Evolutionary conservation across 768 basidiomycete species (phyloP).

Genomic region (Mycena pura): DNA sequence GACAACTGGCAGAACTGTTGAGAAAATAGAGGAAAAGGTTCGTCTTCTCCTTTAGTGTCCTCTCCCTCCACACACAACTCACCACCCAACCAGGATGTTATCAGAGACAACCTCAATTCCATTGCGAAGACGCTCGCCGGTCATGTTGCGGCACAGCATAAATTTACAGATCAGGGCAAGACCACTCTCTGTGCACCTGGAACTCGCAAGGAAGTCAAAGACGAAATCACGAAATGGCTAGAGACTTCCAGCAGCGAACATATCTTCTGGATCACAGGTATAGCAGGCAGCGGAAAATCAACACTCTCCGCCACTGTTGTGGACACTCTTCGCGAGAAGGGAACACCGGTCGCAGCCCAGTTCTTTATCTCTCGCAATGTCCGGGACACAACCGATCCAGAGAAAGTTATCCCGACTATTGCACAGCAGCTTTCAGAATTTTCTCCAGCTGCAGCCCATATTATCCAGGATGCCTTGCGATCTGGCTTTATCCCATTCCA

Average conservation of each 20-base stretch:
- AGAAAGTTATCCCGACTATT: conserved; percentile 2
- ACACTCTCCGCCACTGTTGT: conserved; percentile 3
- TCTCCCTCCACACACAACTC: not conserved
- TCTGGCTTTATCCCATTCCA: not conserved
- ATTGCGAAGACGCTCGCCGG: not conserved
- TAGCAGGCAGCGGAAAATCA: conserved; percentile 9
- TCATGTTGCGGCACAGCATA: conserved; percentile 1
- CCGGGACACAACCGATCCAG: conserved; percentile 8
- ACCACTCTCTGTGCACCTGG: not conserved
- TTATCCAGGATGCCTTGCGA: not conserved
- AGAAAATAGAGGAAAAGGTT: not conserved
- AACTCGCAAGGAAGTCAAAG: conserved; percentile 2
- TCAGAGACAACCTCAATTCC: too few species aligned
- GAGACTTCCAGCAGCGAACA: not conserved
- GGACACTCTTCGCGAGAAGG: not conserved
- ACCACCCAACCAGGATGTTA: not conserved
- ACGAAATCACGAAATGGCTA: not conserved
- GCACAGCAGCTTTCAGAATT: conserved; percentile 4
- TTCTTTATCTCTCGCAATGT: conserved; percentile 8
- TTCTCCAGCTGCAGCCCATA: conserved; percentile 1
- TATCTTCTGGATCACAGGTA: conserved; percentile 10
- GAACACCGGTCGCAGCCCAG: too few species aligned
- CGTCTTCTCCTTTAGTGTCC: not conserved
- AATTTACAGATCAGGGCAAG: conserved; percentile 14
- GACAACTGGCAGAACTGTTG: not conserved